Base-by-base conservation (phyloP, 2,329 filamentous ascomycete species). In the Penicillium sclerotiorum region DNA sequence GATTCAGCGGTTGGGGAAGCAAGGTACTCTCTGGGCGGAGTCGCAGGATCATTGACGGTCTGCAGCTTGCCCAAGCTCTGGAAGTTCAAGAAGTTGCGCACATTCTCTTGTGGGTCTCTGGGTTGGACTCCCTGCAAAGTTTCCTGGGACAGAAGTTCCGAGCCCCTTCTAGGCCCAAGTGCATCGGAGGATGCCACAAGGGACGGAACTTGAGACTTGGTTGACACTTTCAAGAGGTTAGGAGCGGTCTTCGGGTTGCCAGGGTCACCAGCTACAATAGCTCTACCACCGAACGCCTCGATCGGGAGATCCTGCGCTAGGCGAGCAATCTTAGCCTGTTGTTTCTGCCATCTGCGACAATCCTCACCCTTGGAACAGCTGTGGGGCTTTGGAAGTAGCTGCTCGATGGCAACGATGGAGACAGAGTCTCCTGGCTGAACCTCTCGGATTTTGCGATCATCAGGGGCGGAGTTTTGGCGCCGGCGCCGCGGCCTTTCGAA, bases 151-250 rank as follows among this genome's bases (percentile, higher is more conserved):
- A 96, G 74, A 52, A 92, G 79, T 20, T 85, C 78, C 18, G 87
- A 80, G 11, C 85, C 68, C 28, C 80, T 71, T 7, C 82, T 82
- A 5, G 89, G 87, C 2, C 91, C 92, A 55, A 97, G 80, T 9
- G 95, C 81, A 70, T 96, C 93, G 1, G 92, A 96, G 1, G 93
- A 96, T 21, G 92, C 93, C 45, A 95, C 87, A 8, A 96, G 80
- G 1, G 92, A 96, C 8, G 88, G 89, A 3, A 83, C 83, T 60
- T 94, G 87, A 5, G 90, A 93, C 21, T 85, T 77, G 9, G 89
- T 88, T 0, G 89, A 88, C 1, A 56, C 52, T 36, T 87, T 84
- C 56, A 81, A 70, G 5, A 83, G 73, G 49, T 77, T 83, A 22
- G 67, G 64, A 6, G 80, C 77, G 27, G 86, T 90, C 50, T 80